A percentile compares a stretch with the other conserved stretches of the same genome.
These are phyloP conservation scores for Phytophthora macrochlamydospora DNA, from an alignment of 352 stramenopile genomes.

Conservation along the genomic window DNA sequence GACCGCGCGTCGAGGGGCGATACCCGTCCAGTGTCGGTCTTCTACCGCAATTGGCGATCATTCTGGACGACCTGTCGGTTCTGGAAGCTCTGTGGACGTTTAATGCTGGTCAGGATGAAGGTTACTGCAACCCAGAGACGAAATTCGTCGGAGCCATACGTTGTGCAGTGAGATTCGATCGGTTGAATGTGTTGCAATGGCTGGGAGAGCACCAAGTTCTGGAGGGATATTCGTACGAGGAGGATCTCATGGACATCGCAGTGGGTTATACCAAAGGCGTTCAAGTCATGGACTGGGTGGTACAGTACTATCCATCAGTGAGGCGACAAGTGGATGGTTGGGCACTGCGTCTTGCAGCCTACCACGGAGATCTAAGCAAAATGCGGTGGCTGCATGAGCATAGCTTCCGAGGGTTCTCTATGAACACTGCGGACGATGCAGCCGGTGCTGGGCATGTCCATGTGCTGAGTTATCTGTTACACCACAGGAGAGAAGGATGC, in stretches of 20 bases:
- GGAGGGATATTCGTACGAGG: conserved; percentile 27
- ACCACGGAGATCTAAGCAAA: conserved; percentile 31
- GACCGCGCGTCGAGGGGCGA: conserved; percentile 26
- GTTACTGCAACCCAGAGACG: conserved; percentile 20
- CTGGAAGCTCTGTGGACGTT: conserved; percentile 22
- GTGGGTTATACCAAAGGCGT: conserved; percentile 27
- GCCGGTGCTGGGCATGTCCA: conserved; percentile 41
- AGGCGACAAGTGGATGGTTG: conserved; percentile 6
- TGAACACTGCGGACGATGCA: conserved; percentile 27
- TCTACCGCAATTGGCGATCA: conserved; percentile 36
- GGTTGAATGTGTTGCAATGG: conserved; percentile 28
- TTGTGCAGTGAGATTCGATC: conserved; percentile 38
- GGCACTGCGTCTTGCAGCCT: conserved; percentile 31
- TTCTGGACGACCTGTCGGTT: conserved; percentile 26
- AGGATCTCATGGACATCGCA: conserved; percentile 38
- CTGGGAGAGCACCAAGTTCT: conserved; percentile 22
- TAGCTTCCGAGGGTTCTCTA: conserved; percentile 30
- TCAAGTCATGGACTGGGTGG: conserved; percentile 31
- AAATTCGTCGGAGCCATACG: conserved; percentile 32
- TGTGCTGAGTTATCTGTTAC: conserved; percentile 49
- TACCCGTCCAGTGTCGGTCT: conserved; percentile 27
- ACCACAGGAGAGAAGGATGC: conserved; percentile 43
- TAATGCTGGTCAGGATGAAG: conserved; percentile 6
- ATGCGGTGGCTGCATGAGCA: conserved; percentile 35
- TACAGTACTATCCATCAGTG: conserved; percentile 25